A percentile compares a stretch with the other conserved stretches of the same genome.
Evolutionary conservation across 2,329 filamentous ascomycete genomes (phyloP).

Genomic region (Ascochyta rabiei): DNA sequence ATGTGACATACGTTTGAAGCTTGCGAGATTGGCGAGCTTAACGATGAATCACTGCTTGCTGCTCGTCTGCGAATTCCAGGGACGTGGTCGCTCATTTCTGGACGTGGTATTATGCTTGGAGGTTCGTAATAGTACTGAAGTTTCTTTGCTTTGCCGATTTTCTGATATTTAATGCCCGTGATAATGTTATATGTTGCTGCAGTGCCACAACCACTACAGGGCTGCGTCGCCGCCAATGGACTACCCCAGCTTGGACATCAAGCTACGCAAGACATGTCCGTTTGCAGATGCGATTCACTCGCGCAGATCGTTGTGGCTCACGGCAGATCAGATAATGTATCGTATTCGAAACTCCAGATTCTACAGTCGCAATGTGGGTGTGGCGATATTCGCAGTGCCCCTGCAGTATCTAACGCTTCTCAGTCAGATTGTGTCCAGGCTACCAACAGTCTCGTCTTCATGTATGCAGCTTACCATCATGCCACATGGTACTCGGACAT

Average conservation of each 20-base stretch:
- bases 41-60: neutral
- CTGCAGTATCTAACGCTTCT: neutral
- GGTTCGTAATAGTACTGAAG: neutral
- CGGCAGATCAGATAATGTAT: neutral
- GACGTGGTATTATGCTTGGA: no score
- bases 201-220: neutral
- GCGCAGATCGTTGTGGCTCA: neutral
- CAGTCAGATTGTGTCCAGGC: constrained; percentile 3
- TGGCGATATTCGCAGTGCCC: neutral
- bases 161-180: neutral
- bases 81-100: neutral
- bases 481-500: neutral
- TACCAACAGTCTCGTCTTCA: neutral
- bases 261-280: constrained; percentile 5
- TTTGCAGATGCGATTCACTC: constrained; percentile 5
- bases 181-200: constrained; percentile 5
- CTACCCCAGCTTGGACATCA: neutral
- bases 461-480: neutral
- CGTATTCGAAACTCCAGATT: neutral
- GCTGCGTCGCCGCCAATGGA: constrained; percentile 9
- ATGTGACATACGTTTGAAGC: neutral
- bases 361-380: neutral
- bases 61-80: neutral
- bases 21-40: neutral
- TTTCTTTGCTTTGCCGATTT: neutral